These are phyloP conservation scores for Trichothecium sympodiale DNA, from an alignment of 2,329 filamentous ascomycete genomes.

Conservation along the genomic window DNA sequence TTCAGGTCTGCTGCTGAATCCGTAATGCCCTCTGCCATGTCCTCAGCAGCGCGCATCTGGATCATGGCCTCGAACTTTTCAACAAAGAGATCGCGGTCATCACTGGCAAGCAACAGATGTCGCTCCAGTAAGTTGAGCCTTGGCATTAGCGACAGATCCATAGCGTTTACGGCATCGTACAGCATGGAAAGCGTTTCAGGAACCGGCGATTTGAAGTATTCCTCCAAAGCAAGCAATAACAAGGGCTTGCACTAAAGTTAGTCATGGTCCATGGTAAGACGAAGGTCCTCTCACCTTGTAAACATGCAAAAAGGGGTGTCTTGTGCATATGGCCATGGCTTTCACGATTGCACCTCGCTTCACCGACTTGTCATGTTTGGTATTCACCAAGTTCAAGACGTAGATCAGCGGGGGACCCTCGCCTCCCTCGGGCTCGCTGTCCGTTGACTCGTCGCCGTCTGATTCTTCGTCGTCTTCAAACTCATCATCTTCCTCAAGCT, in stretches of 20 bases:
- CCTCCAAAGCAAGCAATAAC: constrained; percentile 79
- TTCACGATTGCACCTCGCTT: constrained; percentile 94
- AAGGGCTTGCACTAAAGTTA: constrained; percentile 51
- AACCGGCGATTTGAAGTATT: constrained; percentile 89
- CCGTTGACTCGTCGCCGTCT: constrained; percentile 41
- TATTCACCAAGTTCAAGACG: constrained; percentile 94
- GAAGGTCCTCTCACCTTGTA: constrained; percentile 64
- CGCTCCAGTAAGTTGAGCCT: constrained; percentile 73
- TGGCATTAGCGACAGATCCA: constrained; percentile 93
- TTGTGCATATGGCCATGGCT: constrained; percentile 96
- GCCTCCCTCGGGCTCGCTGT: constrained; percentile 55
- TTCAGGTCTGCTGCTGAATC: constrained; percentile 29
- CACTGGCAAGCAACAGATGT: constrained; percentile 76
- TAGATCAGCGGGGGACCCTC: constrained; percentile 92
- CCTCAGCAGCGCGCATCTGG: constrained; percentile 65
- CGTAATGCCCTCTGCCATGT: constrained; percentile 31
- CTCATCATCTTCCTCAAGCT: constrained; percentile 30
- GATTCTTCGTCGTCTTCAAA: constrained; percentile 36
- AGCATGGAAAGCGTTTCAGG: constrained; percentile 79
- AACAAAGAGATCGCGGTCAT: constrained; percentile 91
- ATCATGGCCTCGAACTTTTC: constrained; percentile 98
- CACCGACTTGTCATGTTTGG: constrained; percentile 86
- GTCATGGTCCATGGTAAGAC: background rate
- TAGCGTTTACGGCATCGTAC: constrained; percentile 87
- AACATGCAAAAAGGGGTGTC: constrained; percentile 95